Conservation (phyloP, 306 rosid species). For the Begonia loranthoides region DNA sequence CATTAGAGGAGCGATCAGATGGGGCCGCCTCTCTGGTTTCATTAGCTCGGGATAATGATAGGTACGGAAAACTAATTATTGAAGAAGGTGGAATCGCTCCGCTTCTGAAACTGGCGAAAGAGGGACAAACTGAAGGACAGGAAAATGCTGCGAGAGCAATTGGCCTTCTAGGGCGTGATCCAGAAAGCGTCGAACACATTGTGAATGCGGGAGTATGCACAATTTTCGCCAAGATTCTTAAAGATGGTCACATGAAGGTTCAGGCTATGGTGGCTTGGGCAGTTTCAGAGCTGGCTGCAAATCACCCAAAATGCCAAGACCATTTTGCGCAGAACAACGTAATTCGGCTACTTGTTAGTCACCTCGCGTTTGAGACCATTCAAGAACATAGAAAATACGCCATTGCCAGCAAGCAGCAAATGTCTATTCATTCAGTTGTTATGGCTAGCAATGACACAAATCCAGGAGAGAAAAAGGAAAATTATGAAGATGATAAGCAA, state of each 20-base stretch:
- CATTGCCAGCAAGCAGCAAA: constrained; percentile 25
- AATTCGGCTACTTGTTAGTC: no score
- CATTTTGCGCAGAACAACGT: no score
- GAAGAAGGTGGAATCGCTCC: constrained; percentile 58
- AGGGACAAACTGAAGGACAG: constrained; percentile 44
- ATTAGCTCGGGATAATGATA: constrained; percentile 20
- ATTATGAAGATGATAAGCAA: constrained; percentile 3
- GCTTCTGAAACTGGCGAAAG: constrained; percentile 36
- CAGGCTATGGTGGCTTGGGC: constrained; percentile 58
- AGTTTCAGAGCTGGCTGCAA: constrained; percentile 32
- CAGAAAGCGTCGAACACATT: constrained; percentile 50
- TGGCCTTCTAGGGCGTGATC: constrained; percentile 30
- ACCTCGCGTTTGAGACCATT: no score
- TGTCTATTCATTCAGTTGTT: constrained; percentile 33
- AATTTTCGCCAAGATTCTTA: constrained; percentile 42
- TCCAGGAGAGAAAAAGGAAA: not conserved
- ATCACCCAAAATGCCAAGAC: no score
- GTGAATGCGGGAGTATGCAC: constrained; percentile 44
- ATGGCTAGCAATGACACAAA: constrained; percentile 19
- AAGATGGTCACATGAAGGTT: constrained; percentile 61
- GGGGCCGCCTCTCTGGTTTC: constrained; percentile 46
- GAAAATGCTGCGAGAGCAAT: constrained; percentile 32
- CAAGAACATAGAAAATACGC: constrained; percentile 18
- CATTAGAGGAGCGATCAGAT: constrained; percentile 41
- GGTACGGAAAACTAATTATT: constrained; percentile 43